Evolutionary conservation across 805 yeast genomes (phyloP).

Genomic region (Starmera amethionina): DNA sequence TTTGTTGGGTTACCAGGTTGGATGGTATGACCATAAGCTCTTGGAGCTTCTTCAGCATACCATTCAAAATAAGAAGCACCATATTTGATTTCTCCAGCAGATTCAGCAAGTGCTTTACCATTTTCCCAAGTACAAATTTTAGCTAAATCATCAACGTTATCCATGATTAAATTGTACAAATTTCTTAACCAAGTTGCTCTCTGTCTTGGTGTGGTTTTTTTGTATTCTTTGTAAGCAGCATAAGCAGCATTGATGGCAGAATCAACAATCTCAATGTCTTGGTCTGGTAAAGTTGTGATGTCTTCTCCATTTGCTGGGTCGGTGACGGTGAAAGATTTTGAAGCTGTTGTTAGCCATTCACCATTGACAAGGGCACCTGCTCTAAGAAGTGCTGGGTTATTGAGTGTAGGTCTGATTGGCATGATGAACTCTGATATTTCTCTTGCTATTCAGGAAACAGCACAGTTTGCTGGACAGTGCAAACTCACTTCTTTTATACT

Average conservation of each 20-base stretch:
- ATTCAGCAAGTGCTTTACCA: constrained; percentile 46
- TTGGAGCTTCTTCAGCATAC: constrained; percentile 64
- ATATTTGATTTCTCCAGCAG: constrained; percentile 45
- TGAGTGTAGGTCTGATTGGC: constrained; percentile 19
- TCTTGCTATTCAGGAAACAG: too few relatives aligned
- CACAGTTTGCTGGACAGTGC: too few relatives aligned
- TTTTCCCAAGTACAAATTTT: constrained; percentile 49
- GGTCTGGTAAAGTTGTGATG: constrained; percentile 52
- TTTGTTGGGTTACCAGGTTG: constrained; percentile 42
- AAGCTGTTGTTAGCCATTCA: constrained; percentile 46
- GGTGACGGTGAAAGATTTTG: constrained; percentile 46
- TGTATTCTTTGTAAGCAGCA: constrained; percentile 35
- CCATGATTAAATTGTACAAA: constrained; percentile 39
- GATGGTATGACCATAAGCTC: constrained; percentile 46
- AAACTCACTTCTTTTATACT: too few relatives aligned
- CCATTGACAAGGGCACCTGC: constrained; percentile 67
- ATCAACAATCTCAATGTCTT: constrained; percentile 49
- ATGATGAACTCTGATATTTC: too few relatives aligned
- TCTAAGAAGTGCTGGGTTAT: constrained; percentile 41
- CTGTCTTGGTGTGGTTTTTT: constrained; percentile 37
- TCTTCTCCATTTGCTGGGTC: constrained; percentile 68
- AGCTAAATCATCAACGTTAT: constrained; percentile 48
- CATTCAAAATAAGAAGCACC: constrained; percentile 77
- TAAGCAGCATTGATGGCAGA: constrained; percentile 41
- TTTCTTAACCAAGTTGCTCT: constrained; percentile 43